These are phyloP conservation scores for Hydrangea macrophylla DNA, from an alignment of 148 eudicot species.

Conservation along the genomic window DNA sequence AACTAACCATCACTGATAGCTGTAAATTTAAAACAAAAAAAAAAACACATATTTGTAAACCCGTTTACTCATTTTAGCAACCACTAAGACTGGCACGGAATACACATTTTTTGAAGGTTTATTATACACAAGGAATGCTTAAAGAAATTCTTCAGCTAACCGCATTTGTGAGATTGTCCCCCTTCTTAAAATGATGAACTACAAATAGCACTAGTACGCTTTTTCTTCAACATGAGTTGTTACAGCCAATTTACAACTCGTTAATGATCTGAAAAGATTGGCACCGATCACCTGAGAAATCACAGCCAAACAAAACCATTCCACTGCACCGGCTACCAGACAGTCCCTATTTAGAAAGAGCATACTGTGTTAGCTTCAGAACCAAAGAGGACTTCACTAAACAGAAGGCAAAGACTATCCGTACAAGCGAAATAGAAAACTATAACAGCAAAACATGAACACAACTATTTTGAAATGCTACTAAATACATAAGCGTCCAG, in stretches of 20 bases:
- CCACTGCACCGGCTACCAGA: neutral
- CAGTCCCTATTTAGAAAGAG: neutral
- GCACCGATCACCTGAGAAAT: neutral
- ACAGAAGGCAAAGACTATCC: neutral
- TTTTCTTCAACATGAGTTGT: neutral
- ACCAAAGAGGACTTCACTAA: neutral
- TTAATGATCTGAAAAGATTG: neutral
- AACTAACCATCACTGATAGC: too few species aligned
- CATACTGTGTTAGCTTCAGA: neutral
- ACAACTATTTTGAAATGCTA: too few species aligned
- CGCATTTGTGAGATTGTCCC: too few species aligned
- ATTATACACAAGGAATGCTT: too few species aligned
- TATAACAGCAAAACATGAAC: neutral
- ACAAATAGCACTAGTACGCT: too few species aligned
- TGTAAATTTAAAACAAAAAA: too few species aligned
- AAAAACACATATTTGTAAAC: too few species aligned
- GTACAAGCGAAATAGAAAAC: neutral
- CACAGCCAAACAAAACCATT: neutral
- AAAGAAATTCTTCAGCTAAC: too few species aligned
- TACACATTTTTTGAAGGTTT: too few species aligned
- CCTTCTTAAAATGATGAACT: too few species aligned
- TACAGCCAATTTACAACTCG: neutral
- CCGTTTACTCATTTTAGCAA: too few species aligned
- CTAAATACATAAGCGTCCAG: neutral
- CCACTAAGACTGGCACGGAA: too few species aligned